A percentile compares a stretch with the other conserved stretches of the same genome.
phyloP scores from a whole-genome alignment of 495 filamentous ascomycete genomes.

The Neurospora sublineolata region DNA sequence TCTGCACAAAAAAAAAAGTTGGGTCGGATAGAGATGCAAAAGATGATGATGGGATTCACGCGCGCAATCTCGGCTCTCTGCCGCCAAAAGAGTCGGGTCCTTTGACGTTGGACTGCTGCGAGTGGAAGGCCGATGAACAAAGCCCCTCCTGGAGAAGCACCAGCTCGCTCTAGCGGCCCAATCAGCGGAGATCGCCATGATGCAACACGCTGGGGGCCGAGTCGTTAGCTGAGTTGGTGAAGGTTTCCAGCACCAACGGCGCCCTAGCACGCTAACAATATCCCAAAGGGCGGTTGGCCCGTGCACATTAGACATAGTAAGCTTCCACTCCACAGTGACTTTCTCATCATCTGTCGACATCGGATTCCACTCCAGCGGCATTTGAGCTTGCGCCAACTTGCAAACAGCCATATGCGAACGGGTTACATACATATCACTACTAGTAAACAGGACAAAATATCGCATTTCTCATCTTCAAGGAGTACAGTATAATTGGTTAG shows the following conservation, averaged over 20 bases:
- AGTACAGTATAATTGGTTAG: neutral
- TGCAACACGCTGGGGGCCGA: neutral
- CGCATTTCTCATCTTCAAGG: neutral
- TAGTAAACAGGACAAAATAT: neutral
- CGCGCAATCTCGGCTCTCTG: neutral
- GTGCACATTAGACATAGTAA: neutral
- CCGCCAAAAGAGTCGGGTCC: neutral
- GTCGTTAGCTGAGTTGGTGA: neutral
- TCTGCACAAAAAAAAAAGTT: neutral
- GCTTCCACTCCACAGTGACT: neutral
- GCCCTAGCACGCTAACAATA: neutral
- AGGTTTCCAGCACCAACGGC: neutral
- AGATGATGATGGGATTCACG: neutral
- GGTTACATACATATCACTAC: neutral
- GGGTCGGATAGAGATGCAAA: neutral
- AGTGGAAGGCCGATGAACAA: neutral
- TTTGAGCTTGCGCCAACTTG: neutral
- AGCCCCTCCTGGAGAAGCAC: neutral
- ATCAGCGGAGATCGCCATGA: neutral
- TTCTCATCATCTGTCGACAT: neutral
- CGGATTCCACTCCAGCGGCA: neutral
- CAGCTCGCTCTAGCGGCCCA: neutral
- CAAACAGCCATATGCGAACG: neutral
- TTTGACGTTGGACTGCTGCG: neutral
- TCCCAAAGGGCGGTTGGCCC: neutral